Evolutionary conservation across 768 basidiomycete genomes (phyloP).

Genomic region (Coprinopsis cinerea): DNA sequence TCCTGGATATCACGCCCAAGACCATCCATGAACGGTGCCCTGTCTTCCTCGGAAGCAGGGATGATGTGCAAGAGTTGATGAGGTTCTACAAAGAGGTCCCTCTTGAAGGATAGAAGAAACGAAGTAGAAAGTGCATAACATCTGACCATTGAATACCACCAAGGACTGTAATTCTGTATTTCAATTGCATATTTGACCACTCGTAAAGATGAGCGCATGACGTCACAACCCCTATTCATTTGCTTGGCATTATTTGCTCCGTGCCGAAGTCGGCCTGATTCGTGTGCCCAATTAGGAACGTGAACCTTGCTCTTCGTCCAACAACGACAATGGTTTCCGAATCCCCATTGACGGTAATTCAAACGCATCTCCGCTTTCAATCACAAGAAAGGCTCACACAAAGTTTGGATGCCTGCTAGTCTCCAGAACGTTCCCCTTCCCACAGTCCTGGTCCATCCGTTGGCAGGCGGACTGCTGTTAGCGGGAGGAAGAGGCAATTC

Average conservation of each 20-base stretch:
- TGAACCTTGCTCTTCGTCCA: not conserved
- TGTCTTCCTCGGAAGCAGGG: constrained; percentile 89
- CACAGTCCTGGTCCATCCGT: not conserved
- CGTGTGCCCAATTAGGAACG: not conserved
- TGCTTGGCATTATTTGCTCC: not conserved
- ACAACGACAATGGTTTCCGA: not conserved
- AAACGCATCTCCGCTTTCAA: not conserved
- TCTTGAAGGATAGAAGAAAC: constrained; percentile 21
- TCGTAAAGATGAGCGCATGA: no score
- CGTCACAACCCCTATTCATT: not conserved
- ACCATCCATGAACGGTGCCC: constrained; percentile 88
- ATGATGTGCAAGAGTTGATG: constrained; percentile 87
- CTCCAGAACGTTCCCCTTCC: no score
- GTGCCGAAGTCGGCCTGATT: not conserved
- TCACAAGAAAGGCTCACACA: no score
- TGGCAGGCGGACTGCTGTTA: not conserved
- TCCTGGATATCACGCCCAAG: constrained; percentile 84
- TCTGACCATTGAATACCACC: constrained; percentile 4
- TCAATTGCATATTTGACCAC: no score
- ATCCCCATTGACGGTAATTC: not conserved
- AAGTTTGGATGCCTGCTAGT: no score
- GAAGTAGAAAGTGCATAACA: no score
- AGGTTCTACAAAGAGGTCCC: constrained; percentile 68
- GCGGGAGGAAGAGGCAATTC: not conserved
- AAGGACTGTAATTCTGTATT: no score